These are phyloP conservation scores for Suillus discolor DNA, from an alignment of 768 basidiomycete genomes.

Conservation along the genomic window DNA sequence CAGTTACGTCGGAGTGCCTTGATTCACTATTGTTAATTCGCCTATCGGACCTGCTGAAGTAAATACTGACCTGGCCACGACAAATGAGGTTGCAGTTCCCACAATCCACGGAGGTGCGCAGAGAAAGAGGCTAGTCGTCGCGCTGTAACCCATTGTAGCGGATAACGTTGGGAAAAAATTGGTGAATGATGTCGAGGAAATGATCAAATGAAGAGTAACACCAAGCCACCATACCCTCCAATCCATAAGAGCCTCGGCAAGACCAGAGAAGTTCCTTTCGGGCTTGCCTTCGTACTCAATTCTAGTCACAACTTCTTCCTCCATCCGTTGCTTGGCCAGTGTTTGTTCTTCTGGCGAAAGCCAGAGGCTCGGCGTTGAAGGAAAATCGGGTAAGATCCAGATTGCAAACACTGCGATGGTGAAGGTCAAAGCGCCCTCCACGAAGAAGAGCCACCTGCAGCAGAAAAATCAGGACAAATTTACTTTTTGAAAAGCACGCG, in stretches of 20 bases:
- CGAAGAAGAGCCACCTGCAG: conserved; percentile 68
- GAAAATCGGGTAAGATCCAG: conserved; percentile 75
- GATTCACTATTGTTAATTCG: conserved; percentile 9
- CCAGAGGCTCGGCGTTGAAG: conserved; percentile 57
- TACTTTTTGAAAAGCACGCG: neutral
- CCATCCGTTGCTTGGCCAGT: conserved; percentile 59
- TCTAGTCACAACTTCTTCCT: conserved; percentile 58
- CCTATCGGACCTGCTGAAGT: neutral
- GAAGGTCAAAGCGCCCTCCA: conserved; percentile 62
- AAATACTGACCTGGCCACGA: conserved; percentile 45
- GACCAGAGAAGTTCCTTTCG: conserved; percentile 40
- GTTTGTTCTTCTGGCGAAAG: conserved; percentile 56
- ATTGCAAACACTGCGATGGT: conserved; percentile 50
- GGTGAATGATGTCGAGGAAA: conserved; percentile 65
- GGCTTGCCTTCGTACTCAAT: conserved; percentile 46
- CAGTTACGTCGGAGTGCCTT: conserved; percentile 70
- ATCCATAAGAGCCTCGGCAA: conserved; percentile 62
- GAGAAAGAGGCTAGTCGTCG: conserved; percentile 65
- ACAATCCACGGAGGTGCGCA: conserved; percentile 78
- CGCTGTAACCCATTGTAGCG: conserved; percentile 65
- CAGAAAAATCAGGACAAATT: neutral
- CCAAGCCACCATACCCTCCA: conserved; percentile 85
- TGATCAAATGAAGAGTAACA: conserved; percentile 57
- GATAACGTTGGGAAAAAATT: conserved; percentile 79
- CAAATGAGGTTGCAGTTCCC: conserved; percentile 57